Conservation (phyloP, 441 rosid genomes). For the Corymbia citriodora region DNA sequence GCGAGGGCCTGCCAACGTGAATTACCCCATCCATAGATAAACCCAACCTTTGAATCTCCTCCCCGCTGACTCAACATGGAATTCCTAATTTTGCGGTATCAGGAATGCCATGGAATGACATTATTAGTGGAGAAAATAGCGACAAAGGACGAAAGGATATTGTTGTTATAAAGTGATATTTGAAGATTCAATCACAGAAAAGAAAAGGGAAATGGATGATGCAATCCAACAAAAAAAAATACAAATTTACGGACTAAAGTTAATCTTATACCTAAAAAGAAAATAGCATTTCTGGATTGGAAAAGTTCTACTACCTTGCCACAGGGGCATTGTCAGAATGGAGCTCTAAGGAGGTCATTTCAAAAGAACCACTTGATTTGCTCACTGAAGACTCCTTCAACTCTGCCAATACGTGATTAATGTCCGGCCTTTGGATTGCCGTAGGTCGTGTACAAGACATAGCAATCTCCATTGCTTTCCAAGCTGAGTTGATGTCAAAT, state of each 20-base stretch:
- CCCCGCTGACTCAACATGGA: too few relatives aligned
- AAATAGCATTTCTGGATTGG: not conserved
- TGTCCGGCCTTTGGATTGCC: not conserved
- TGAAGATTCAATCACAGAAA: rapidly evolving
- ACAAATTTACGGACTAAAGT: too few relatives aligned
- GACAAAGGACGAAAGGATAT: too few relatives aligned
- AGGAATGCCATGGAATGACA: too few relatives aligned
- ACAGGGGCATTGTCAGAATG: not conserved
- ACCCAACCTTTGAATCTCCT: too few relatives aligned
- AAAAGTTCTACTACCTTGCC: not conserved
- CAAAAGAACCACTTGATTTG: rapidly evolving
- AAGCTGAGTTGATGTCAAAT: not conserved
- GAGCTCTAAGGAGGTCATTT: not conserved
- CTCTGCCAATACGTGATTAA: not conserved
- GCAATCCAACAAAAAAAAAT: too few relatives aligned
- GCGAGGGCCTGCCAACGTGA: too few relatives aligned
- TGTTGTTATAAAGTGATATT: too few relatives aligned
- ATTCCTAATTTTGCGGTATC: too few relatives aligned
- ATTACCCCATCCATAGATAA: too few relatives aligned
- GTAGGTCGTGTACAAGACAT: not conserved
- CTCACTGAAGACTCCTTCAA: not conserved
- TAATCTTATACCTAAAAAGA: not conserved
- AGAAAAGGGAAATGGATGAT: too few relatives aligned
- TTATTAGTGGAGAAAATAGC: too few relatives aligned
- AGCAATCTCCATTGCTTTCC: not conserved